Evolutionary conservation across 768 basidiomycete species (phyloP).

Genomic region (Mycena crocata): DNA sequence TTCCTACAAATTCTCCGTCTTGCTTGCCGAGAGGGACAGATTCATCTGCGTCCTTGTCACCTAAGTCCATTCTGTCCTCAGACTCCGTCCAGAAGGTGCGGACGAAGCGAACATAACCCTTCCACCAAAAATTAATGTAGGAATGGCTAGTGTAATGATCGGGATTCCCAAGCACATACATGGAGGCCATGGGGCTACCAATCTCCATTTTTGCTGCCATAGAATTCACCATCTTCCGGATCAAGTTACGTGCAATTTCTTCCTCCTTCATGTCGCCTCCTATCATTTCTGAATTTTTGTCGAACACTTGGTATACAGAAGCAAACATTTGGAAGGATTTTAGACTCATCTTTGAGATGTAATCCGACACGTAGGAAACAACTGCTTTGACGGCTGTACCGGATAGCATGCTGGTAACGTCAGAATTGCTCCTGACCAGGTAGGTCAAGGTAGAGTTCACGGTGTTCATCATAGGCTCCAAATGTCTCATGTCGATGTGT

Average conservation of each 20-base stretch:
- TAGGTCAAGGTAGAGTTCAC: background rate
- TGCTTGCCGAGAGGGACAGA: background rate
- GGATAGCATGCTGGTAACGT: background rate
- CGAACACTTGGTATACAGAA: background rate
- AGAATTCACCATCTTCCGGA: too few species aligned
- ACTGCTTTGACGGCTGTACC: background rate
- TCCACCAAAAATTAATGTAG: background rate
- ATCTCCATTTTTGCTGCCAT: too few species aligned
- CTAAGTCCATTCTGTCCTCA: too few species aligned
- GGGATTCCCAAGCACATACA: background rate
- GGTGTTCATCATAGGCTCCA: background rate
- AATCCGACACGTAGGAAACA: background rate
- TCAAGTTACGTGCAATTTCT: background rate
- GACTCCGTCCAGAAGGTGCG: background rate
- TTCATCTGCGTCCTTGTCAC: background rate
- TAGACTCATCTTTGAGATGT: background rate
- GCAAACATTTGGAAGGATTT: slow-evolving; percentile 5
- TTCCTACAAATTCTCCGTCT: background rate
- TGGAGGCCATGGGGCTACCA: too few species aligned
- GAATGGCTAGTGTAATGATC: background rate
- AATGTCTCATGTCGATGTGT: background rate
- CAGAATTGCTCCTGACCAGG: background rate
- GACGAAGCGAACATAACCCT: background rate
- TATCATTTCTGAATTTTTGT: slow-evolving; percentile 17
- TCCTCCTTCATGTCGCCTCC: background rate